Percentiles rank a stretch among this genome's conserved stretches.
Conservation (phyloP, 2,329 filamentous ascomycete species). For the Nemania bipapillata region DNA sequence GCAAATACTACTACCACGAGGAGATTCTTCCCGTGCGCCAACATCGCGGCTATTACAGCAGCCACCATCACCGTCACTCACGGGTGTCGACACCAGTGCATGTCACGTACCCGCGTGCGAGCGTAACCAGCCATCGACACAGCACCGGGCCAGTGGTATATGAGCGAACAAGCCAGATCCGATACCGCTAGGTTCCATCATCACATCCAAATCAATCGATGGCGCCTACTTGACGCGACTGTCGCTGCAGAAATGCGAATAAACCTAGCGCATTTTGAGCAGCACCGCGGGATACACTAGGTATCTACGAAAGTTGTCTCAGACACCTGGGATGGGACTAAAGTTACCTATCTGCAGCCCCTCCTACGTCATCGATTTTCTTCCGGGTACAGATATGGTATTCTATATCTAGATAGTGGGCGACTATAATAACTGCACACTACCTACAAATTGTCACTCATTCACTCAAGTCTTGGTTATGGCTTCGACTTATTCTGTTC, state of each 20-base stretch:
- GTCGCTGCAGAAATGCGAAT: too few species aligned
- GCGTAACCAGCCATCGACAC: slow-evolving; percentile 52
- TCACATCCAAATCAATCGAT: background rate
- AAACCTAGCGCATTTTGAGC: background rate
- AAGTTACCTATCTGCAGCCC: too few species aligned
- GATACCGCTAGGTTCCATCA: slow-evolving; percentile 44
- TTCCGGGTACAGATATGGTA: background rate
- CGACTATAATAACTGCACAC: background rate
- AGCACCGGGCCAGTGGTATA: slow-evolving; percentile 55
- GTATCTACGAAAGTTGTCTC: too few species aligned
- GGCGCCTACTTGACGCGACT: too few species aligned
- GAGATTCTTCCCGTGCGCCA: slow-evolving; percentile 62
- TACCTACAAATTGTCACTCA: background rate
- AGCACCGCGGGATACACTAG: too few species aligned
- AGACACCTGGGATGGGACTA: too few species aligned
- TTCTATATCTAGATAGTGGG: background rate
- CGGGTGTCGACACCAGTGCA: slow-evolving; percentile 54
- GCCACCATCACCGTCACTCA: slow-evolving; percentile 50
- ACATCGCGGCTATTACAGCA: slow-evolving; percentile 50
- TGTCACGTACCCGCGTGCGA: slow-evolving; percentile 55
- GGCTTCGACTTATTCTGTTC: background rate
- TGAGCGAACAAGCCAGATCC: slow-evolving; percentile 54
- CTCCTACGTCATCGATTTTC: slow-evolving; percentile 31
- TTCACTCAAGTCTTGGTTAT: background rate
- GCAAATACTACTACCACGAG: slow-evolving; percentile 67